phyloP scores from a whole-genome alignment of 768 basidiomycete species.

The Kwoniella botswanensis region DNA sequence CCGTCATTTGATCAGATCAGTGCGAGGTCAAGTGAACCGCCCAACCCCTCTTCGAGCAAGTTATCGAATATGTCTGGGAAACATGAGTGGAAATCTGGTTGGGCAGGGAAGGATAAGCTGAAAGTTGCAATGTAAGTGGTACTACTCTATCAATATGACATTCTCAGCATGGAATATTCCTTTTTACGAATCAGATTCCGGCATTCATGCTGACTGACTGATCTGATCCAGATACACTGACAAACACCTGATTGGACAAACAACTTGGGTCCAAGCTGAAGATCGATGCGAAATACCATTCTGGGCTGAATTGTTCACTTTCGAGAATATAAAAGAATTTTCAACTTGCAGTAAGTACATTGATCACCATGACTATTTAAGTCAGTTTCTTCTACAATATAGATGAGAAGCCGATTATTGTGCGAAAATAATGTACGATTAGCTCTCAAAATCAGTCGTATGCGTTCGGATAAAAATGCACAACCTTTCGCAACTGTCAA shows the following conservation, averaged over 20 bases:
- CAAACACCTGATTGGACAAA: conserved; percentile 14
- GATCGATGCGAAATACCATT: conserved; percentile 16
- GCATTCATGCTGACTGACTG: not conserved
- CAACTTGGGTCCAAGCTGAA: conserved; percentile 30
- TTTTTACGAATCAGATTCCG: not conserved
- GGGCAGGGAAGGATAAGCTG: conserved; percentile 15
- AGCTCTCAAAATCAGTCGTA: conserved; percentile 20
- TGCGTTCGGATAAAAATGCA: conserved; percentile 3
- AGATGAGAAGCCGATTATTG: not conserved
- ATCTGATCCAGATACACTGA: conserved; percentile 17
- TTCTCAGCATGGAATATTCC: not conserved
- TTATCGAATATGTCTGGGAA: not conserved
- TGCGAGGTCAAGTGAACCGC: conserved; percentile 4
- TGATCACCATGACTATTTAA: not conserved
- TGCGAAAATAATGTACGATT: not conserved
- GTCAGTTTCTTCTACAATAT: not conserved
- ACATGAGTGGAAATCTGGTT: conserved; percentile 10
- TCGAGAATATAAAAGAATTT: conserved; percentile 27
- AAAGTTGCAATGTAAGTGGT: conserved; percentile 27
- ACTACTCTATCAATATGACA: not conserved
- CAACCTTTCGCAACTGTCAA: conserved; percentile 17
- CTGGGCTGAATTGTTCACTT: conserved; percentile 30
- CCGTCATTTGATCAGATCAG: conserved; percentile 7
- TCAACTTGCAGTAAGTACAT: conserved; percentile 22
- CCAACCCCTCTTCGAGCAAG: not conserved